phyloP scores from a whole-genome alignment of 306 rosid genomes.

The Canavalia gladiata region DNA sequence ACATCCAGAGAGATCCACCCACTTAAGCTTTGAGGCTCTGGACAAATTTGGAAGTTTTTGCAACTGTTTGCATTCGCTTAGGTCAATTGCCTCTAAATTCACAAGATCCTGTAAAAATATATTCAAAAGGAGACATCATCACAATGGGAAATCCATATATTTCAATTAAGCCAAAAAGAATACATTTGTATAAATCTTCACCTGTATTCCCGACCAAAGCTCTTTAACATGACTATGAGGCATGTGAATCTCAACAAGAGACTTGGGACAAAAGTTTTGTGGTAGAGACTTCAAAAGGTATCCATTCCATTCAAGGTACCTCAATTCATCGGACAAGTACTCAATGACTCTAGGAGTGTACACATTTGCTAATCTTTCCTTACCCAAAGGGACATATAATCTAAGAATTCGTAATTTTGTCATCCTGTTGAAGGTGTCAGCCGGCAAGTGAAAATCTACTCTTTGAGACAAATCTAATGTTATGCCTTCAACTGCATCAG shows the following conservation, averaged over 20 bases:
- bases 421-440: conserved; percentile 30
- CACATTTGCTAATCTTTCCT: not conserved
- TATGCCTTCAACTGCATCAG: not conserved
- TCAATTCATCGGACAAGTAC: not conserved
- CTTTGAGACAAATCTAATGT: conserved; percentile 3
- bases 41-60: no score
- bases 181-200: not conserved
- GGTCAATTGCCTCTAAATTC: no score
- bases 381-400: not conserved
- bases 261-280: not conserved
- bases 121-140: no score
- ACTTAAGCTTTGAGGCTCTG: no score
- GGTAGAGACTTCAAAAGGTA: conserved; percentile 31
- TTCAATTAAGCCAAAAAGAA: no score
- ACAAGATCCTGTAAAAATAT: no score
- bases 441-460: not conserved
- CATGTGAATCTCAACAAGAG: conserved; percentile 29
- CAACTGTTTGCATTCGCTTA: no score
- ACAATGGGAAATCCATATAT: no score
- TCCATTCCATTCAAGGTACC: conserved; percentile 33
- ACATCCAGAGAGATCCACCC: no score
- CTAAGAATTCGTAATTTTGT: not conserved
- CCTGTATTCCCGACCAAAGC: conserved; percentile 38
- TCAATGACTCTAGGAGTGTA: not conserved
- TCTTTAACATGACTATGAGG: not conserved